A percentile compares a stretch with the other conserved stretches of the same genome.
phyloP scores from a whole-genome alignment of 1,284 basidiomycete genomes.

The Trichosporon sp. region DNA sequence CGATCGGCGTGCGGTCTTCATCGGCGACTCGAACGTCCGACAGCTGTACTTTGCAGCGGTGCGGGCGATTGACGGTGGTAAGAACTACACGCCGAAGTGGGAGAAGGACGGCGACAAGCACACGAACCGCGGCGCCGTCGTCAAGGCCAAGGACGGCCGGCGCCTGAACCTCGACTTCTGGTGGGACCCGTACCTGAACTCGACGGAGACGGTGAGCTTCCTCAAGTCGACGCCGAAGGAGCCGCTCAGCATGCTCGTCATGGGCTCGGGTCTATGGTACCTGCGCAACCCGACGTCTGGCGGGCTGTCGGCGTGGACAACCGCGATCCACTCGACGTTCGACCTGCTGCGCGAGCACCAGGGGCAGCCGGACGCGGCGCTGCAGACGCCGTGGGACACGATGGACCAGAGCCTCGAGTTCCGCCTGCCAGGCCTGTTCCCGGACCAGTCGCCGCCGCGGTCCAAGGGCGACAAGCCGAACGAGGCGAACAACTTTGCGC shows the following conservation, averaged over 20 bases:
- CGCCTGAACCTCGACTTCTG: conserved; percentile 60
- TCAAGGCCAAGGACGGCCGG: conserved; percentile 19
- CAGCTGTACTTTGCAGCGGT: conserved; percentile 71
- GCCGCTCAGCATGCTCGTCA: conserved; percentile 63
- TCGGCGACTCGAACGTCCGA: conserved; percentile 79
- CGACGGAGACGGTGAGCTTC: conserved; percentile 54
- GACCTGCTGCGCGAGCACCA: conserved; percentile 51
- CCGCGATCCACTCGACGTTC: conserved; percentile 63
- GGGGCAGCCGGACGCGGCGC: conserved; percentile 35
- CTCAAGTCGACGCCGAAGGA: conserved; percentile 33
- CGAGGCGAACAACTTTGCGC: conserved; percentile 10
- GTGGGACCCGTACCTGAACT: conserved; percentile 71
- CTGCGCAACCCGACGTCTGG: conserved; percentile 68
- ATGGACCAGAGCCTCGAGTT: conserved; percentile 19
- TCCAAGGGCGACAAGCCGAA: background rate
- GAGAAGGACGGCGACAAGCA: conserved; percentile 59
- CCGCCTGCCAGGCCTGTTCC: conserved; percentile 14
- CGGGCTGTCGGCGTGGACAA: conserved; percentile 70
- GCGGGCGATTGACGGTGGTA: conserved; percentile 48
- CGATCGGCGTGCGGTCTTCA: conserved; percentile 58
- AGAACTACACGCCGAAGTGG: conserved; percentile 27
- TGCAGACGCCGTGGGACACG: conserved; percentile 42
- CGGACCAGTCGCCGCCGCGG: background rate
- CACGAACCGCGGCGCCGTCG: conserved; percentile 54
- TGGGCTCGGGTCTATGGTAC: conserved; percentile 84